Evolutionary conservation across 2,329 filamentous ascomycete species (phyloP).

Genomic region (Anthostomella pinea): DNA sequence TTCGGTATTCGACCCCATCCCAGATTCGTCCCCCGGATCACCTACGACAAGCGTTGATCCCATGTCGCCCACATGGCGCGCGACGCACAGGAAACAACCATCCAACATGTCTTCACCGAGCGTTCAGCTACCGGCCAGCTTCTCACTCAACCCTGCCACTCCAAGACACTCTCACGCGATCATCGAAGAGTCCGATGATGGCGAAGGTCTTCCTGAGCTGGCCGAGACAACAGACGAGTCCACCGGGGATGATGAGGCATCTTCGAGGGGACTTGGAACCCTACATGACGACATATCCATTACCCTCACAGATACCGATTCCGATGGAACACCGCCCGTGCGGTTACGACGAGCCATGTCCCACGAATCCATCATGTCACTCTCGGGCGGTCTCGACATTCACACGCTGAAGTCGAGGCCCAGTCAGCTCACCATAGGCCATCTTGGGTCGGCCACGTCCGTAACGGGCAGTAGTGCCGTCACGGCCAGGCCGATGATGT

Average conservation of each 20-base stretch:
- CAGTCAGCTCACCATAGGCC: constrained; percentile 65
- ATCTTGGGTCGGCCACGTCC: constrained; percentile 50
- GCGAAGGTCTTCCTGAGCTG: constrained; percentile 31
- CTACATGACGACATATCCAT: constrained; percentile 29
- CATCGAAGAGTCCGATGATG: constrained; percentile 32
- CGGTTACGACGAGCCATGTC: constrained; percentile 66
- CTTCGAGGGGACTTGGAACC: constrained; percentile 16
- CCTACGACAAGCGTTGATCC: constrained; percentile 76
- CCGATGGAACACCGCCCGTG: constrained; percentile 38
- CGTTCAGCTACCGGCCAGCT: constrained; percentile 35
- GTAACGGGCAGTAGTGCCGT: constrained; percentile 59
- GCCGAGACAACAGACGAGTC: constrained; percentile 35
- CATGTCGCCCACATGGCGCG: constrained; percentile 56
- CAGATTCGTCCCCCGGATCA: constrained; percentile 71
- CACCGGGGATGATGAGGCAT: constrained; percentile 30
- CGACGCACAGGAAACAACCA: constrained; percentile 51
- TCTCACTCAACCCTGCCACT: constrained; percentile 20
- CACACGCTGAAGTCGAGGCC: constrained; percentile 75
- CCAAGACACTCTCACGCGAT: constrained; percentile 26
- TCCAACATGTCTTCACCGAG: constrained; percentile 56
- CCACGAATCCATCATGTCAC: constrained; percentile 85
- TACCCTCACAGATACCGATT: constrained; percentile 24
- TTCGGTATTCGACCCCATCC: constrained; percentile 76
- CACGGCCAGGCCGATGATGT: constrained; percentile 57
- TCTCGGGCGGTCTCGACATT: constrained; percentile 85